Conservation (phyloP, 2,329 filamentous ascomycete species). For the Nannizziopsis arthrosporioides region DNA sequence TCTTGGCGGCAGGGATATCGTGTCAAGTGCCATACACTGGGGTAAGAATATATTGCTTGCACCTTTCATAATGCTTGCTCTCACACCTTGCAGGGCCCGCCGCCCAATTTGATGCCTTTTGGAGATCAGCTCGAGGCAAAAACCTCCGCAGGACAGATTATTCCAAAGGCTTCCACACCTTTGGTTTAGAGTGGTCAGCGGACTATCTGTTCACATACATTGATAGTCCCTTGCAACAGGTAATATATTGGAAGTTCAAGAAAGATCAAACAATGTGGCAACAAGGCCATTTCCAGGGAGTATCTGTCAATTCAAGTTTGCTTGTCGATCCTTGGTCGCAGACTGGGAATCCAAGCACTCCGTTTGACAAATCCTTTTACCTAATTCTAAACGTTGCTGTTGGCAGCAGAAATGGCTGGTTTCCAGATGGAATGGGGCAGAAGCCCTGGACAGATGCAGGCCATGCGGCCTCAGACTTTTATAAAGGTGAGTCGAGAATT, state of each 20-base stretch:
- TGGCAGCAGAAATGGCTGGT: slow-evolving; percentile 41
- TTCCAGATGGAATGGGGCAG: slow-evolving; percentile 34
- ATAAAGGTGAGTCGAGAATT: slow-evolving; percentile 23
- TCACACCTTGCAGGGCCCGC: slow-evolving; percentile 10
- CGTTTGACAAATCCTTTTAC: slow-evolving; percentile 44
- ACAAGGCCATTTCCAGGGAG: slow-evolving; percentile 34
- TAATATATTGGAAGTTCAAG: slow-evolving; percentile 22
- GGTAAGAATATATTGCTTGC: slow-evolving; percentile 6
- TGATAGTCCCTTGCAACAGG: slow-evolving; percentile 32
- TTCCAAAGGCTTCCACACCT: slow-evolving; percentile 37
- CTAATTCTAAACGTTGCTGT: slow-evolving; percentile 44
- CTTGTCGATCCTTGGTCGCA: slow-evolving; percentile 37
- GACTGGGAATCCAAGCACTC: slow-evolving; percentile 35
- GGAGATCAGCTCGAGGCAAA: slow-evolving; percentile 21
- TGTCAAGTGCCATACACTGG: slow-evolving; percentile 24
- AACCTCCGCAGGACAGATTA: slow-evolving; percentile 21
- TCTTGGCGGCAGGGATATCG: slow-evolving; percentile 34
- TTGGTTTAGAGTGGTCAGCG: slow-evolving; percentile 43
- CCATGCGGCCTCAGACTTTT: slow-evolving; percentile 33
- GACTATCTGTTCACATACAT: slow-evolving; percentile 45
- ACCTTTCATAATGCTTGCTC: background rate
- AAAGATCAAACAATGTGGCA: slow-evolving; percentile 24
- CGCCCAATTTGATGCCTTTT: slow-evolving; percentile 14
- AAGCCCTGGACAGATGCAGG: slow-evolving; percentile 40
- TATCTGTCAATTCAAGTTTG: slow-evolving; percentile 33